phyloP scores from a whole-genome alignment of 805 yeast genomes.

The Tetrapisispora fleetii region DNA sequence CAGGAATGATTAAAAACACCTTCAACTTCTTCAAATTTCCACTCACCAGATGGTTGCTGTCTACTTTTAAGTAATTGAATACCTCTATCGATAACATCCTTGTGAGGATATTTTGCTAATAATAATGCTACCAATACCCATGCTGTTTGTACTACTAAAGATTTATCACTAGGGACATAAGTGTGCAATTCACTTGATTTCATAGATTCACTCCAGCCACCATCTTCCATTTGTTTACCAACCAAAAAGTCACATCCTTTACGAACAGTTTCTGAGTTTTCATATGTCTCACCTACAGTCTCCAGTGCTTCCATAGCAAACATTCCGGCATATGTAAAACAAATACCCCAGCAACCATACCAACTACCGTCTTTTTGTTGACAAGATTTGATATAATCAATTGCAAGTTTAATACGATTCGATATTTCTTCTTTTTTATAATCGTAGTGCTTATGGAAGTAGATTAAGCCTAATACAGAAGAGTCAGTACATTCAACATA shows the following conservation, averaged over 20 bases:
- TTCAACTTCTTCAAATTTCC: slow-evolving; percentile 76
- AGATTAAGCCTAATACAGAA: slow-evolving; percentile 76
- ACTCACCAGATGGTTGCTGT: slow-evolving; percentile 72
- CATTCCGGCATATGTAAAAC: slow-evolving; percentile 94
- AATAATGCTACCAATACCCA: slow-evolving; percentile 85
- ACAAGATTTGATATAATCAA: slow-evolving; percentile 53
- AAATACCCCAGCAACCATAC: slow-evolving; percentile 99
- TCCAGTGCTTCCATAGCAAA: slow-evolving; percentile 90
- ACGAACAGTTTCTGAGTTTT: slow-evolving; percentile 49
- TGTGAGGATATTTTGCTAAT: slow-evolving; percentile 71
- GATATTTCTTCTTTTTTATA: slow-evolving; percentile 60
- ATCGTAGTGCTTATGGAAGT: slow-evolving; percentile 55
- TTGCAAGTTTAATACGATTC: slow-evolving; percentile 63
- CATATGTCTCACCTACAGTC: slow-evolving; percentile 55
- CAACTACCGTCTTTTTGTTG: slow-evolving; percentile 85
- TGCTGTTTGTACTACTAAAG: slow-evolving; percentile 80
- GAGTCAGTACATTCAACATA: slow-evolving; percentile 98
- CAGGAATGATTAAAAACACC: slow-evolving; percentile 94
- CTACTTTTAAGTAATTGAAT: slow-evolving; percentile 50
- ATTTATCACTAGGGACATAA: slow-evolving; percentile 53
- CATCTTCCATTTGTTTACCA: slow-evolving; percentile 68
- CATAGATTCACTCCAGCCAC: slow-evolving; percentile 98
- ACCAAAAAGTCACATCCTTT: slow-evolving; percentile 82
- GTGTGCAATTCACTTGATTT: slow-evolving; percentile 74
- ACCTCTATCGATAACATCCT: slow-evolving; percentile 51